These are phyloP conservation scores for Blastomyces gilchristii DNA, from an alignment of 2,329 filamentous ascomycete genomes.

Conservation along the genomic window DNA sequence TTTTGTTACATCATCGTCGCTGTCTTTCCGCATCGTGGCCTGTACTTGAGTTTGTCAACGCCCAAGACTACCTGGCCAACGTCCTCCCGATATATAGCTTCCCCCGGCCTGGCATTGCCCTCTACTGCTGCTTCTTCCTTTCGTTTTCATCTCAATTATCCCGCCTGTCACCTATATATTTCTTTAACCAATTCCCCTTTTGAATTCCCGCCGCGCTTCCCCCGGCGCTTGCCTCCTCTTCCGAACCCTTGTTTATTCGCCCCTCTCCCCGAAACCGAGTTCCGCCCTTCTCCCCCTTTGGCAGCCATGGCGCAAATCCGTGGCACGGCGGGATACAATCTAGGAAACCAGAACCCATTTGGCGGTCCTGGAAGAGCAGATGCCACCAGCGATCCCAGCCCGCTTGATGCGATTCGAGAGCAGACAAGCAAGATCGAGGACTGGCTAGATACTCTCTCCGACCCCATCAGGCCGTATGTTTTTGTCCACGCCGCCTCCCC, in stretches of 20 bases:
- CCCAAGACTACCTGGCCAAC: background rate
- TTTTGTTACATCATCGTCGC: slow-evolving; percentile 17
- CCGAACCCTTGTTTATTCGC: background rate
- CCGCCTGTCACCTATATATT: slow-evolving; percentile 8
- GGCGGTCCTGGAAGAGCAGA: slow-evolving; percentile 50
- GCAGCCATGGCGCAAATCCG: slow-evolving; percentile 44
- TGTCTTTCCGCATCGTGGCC: slow-evolving; percentile 34
- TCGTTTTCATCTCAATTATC: slow-evolving; percentile 10
- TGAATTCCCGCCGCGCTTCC: slow-evolving; percentile 1
- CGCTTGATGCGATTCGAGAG: slow-evolving; percentile 78
- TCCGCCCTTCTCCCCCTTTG: background rate
- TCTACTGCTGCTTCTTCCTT: background rate
- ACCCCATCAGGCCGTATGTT: slow-evolving; percentile 88
- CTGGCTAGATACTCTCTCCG: slow-evolving; percentile 71
- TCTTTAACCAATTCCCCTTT: slow-evolving; percentile 8
- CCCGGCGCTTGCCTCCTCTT: background rate
- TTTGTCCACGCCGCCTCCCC: slow-evolving; percentile 21
- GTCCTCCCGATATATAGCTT: background rate
- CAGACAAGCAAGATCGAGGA: slow-evolving; percentile 99
- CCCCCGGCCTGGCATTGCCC: background rate
- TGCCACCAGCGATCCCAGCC: slow-evolving; percentile 58
- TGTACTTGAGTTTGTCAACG: slow-evolving; percentile 21
- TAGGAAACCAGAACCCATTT: slow-evolving; percentile 64
- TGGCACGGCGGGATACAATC: slow-evolving; percentile 71
- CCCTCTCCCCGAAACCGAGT: background rate